A percentile compares a stretch with the other conserved stretches of the same genome.
These are phyloP conservation scores for Arthrobotrys musiformis DNA, from an alignment of 2,329 filamentous ascomycete species.

Conservation along the genomic window DNA sequence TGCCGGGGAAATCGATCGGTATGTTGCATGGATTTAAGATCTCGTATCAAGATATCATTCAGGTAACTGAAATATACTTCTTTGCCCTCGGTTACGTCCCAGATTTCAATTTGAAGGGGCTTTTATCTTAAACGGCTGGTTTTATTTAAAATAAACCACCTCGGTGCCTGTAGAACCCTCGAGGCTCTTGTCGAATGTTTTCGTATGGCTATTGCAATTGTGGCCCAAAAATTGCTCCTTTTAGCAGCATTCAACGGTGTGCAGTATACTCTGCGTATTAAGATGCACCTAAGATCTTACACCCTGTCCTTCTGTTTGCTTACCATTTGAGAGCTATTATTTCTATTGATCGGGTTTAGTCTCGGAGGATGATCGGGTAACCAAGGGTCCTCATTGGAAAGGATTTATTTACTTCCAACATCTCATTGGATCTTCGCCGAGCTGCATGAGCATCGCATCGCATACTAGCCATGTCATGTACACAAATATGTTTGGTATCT, in stretches of 20 bases:
- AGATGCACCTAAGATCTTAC: neutral
- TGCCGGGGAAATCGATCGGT: neutral
- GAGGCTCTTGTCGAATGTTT: neutral
- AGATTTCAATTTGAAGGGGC: neutral
- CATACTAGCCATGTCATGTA: too few species aligned
- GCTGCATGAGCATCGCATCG: neutral
- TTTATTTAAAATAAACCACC: neutral
- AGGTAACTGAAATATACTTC: neutral
- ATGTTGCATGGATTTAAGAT: neutral
- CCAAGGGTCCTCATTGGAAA: neutral
- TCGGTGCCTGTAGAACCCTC: neutral
- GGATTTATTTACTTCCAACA: neutral
- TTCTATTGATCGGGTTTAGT: neutral
- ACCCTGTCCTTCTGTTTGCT: neutral
- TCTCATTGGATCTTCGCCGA: neutral
- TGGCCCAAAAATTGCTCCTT: neutral
- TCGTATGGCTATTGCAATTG: neutral
- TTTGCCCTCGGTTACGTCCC: neutral
- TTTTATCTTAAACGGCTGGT: neutral
- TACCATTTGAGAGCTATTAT: neutral
- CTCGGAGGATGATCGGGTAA: neutral
- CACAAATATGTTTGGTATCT: neutral
- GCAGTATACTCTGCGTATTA: too few species aligned
- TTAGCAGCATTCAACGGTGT: constrained; percentile 1
- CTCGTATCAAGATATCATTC: neutral